A percentile compares a stretch with the other conserved stretches of the same genome.
Evolutionary conservation across 768 basidiomycete genomes (phyloP).

Genomic region (Hemileccinum impolitum): DNA sequence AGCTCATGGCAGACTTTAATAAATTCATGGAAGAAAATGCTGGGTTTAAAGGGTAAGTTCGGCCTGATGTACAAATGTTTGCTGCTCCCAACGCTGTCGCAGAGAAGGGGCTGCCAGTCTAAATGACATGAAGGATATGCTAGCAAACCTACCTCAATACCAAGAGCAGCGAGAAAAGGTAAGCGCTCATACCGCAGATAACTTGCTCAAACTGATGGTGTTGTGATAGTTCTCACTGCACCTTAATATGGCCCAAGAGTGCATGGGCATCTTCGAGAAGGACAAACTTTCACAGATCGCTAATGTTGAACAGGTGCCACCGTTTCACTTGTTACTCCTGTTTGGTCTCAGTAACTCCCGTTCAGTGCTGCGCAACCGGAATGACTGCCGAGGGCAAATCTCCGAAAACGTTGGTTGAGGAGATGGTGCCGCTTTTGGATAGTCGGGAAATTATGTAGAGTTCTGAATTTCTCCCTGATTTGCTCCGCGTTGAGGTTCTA

Average conservation of each 20-base stretch:
- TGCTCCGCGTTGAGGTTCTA: background rate
- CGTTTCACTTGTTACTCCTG: background rate
- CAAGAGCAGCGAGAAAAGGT: constrained; percentile 96
- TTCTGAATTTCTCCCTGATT: background rate
- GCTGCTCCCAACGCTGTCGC: constrained; percentile 3
- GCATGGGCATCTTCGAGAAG: constrained; percentile 90
- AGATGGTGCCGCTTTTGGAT: constrained; percentile 97
- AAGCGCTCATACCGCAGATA: constrained; percentile 5
- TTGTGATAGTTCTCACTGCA: constrained; percentile 83
- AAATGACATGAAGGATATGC: constrained; percentile 99
- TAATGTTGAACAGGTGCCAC: constrained; percentile 80
- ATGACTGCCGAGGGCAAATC: constrained; percentile 86
- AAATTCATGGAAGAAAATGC: constrained; percentile 92
- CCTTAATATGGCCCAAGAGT: constrained; percentile 96
- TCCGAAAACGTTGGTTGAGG: constrained; percentile 94
- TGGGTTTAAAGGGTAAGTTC: constrained; percentile 80
- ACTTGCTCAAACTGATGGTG: background rate
- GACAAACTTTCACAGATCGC: constrained; percentile 81
- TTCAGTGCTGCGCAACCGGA: constrained; percentile 90
- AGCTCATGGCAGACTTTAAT: constrained; percentile 94
- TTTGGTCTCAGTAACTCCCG: background rate
- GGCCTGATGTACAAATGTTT: constrained; percentile 2
- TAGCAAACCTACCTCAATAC: constrained; percentile 90
- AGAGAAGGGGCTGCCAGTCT: constrained; percentile 82
- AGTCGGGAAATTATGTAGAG: constrained; percentile 78